These are phyloP conservation scores for Aspergillus heteromorphus DNA, from an alignment of 495 filamentous ascomycete genomes.

Conservation along the genomic window DNA sequence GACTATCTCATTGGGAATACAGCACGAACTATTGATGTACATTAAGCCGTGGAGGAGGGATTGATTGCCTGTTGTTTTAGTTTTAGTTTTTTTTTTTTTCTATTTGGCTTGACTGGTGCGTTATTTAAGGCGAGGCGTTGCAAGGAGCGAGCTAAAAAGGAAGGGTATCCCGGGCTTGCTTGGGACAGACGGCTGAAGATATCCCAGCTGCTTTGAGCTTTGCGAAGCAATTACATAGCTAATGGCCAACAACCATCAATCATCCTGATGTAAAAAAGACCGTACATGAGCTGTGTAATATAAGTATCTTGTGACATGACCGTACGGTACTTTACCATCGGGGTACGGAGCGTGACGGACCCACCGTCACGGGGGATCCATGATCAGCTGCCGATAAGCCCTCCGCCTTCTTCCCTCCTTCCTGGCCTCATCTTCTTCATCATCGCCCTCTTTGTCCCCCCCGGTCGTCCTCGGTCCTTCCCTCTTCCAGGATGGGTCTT, in stretches of 20 bases:
- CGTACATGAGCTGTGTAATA: no score
- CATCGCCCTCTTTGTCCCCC: conserved; percentile 1
- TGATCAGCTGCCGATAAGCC: conserved; percentile 15
- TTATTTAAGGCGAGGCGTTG: conserved; percentile 34
- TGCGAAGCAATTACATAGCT: background rate
- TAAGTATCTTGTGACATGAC: no score
- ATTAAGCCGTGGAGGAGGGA: conserved; percentile 9
- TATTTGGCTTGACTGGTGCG: conserved; percentile 4
- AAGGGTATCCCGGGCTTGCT: conserved; percentile 8
- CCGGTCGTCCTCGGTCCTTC: background rate
- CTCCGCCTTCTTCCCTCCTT: background rate
- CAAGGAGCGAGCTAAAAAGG: conserved; percentile 20
- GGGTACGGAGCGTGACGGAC: background rate
- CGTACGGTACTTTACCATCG: background rate
- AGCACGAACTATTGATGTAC: conserved; percentile 19
- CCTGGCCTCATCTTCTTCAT: background rate
- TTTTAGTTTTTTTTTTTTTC: conserved; percentile 10
- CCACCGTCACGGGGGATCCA: background rate
- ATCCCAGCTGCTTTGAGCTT: background rate
- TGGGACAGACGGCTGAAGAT: background rate
- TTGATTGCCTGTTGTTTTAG: no score
- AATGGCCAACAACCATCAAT: background rate
- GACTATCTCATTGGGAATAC: conserved; percentile 15
- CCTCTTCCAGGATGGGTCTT: conserved; percentile 2
- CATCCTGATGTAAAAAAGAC: no score